Conservation (phyloP, 805 yeast genomes). For the Saccharomyces mikatae region DNA sequence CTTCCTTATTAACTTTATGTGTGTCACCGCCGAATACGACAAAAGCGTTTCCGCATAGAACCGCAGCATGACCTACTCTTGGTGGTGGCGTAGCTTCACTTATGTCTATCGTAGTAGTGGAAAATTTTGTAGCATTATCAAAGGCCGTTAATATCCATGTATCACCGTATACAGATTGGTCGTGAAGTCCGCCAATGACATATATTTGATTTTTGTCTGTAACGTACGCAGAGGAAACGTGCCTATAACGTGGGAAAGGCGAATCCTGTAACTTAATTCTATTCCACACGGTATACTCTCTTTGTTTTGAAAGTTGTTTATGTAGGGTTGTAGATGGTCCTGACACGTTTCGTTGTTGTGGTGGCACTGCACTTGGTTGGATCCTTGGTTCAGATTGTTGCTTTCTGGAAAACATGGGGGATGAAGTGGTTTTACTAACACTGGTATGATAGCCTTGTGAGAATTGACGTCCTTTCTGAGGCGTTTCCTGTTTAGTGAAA, state of each 20-base stretch:
- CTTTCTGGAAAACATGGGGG: neutral
- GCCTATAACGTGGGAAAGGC: slow-evolving; percentile 93
- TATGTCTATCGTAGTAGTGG: slow-evolving; percentile 52
- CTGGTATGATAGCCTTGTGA: neutral
- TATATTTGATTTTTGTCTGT: slow-evolving; percentile 76
- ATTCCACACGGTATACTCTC: slow-evolving; percentile 52
- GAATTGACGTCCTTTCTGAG: neutral
- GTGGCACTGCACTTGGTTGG: slow-evolving; percentile 25
- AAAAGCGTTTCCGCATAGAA: slow-evolving; percentile 88
- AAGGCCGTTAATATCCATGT: slow-evolving; percentile 70
- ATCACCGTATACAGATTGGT: slow-evolving; percentile 88
- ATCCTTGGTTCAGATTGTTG: neutral
- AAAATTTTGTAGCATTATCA: slow-evolving; percentile 33
- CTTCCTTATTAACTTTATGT: slow-evolving; percentile 63
- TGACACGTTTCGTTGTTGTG: slow-evolving; percentile 27
- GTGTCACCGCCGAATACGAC: slow-evolving; percentile 97
- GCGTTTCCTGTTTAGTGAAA: neutral
- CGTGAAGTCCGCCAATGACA: slow-evolving; percentile 92
- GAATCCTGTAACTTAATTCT: slow-evolving; percentile 56
- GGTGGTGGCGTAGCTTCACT: slow-evolving; percentile 84
- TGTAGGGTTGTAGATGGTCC: slow-evolving; percentile 22
- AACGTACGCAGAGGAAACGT: slow-evolving; percentile 69
- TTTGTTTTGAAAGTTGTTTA: slow-evolving; percentile 8
- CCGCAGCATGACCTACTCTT: slow-evolving; percentile 91
- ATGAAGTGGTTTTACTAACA: neutral